Evolutionary conservation across 345 rosid genomes (phyloP).

Genomic region (Populus pruinosa): DNA sequence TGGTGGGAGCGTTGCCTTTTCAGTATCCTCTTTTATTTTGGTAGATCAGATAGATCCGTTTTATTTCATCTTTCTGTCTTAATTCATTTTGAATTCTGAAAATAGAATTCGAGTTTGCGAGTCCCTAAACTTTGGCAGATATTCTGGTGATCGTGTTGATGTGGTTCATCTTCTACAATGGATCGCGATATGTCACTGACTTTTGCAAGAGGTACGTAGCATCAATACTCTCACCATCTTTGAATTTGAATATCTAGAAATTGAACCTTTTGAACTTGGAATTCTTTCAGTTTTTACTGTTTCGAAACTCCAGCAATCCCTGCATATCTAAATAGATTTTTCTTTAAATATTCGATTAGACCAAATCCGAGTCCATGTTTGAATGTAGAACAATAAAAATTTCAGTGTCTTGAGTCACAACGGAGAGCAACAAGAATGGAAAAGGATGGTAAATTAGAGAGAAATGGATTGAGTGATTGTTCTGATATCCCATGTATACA

Average conservation of each 20-base stretch:
- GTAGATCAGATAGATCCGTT: background rate
- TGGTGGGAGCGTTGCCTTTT: slow-evolving; percentile 99
- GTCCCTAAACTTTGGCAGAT: slow-evolving; percentile 59
- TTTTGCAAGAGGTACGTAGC: slow-evolving; percentile 54
- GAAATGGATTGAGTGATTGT: background rate
- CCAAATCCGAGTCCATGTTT: background rate
- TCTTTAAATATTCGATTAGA: background rate
- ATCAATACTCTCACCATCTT: background rate
- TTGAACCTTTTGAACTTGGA: background rate
- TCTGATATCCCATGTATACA: background rate
- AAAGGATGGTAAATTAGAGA: too few species aligned
- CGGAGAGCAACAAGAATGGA: too few species aligned
- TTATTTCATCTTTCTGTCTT: background rate
- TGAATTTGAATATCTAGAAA: background rate
- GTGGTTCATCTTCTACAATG: slow-evolving; percentile 80
- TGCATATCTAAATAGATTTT: background rate
- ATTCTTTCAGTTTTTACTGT: background rate
- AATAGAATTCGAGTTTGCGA: background rate
- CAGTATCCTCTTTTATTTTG: slow-evolving; percentile 62
- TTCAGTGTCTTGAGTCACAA: too few species aligned
- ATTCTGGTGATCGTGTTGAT: slow-evolving; percentile 73
- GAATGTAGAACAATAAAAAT: too few species aligned
- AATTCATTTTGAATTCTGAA: background rate
- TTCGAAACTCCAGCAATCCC: background rate
- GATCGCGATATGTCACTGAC: slow-evolving; percentile 55